These are phyloP conservation scores for Sclerotinia subarctica DNA, from an alignment of 2,329 filamentous ascomycete species.

Conservation along the genomic window DNA sequence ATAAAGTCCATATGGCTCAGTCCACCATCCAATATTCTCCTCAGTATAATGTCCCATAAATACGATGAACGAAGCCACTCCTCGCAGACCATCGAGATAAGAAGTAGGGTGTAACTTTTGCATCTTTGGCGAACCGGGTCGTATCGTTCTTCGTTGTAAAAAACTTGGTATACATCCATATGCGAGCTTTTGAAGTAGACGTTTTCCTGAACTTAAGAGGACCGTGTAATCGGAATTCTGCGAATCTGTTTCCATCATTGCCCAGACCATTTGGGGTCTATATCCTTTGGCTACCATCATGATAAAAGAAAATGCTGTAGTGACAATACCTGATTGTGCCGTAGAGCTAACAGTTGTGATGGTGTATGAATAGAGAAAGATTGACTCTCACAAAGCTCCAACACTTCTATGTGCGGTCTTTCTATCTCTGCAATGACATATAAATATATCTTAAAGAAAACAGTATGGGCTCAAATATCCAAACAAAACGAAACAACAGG, in stretches of 20 bases:
- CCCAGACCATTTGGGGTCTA: constrained; percentile 8
- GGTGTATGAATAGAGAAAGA: neutral
- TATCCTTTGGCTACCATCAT: constrained; percentile 15
- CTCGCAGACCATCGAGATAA: constrained; percentile 51
- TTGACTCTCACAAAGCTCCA: constrained; percentile 6
- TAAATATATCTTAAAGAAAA: neutral
- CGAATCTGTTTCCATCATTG: constrained; percentile 14
- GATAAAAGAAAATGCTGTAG: neutral
- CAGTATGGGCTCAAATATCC: neutral
- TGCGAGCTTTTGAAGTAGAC: constrained; percentile 28
- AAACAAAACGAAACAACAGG: neutral
- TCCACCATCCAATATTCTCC: constrained; percentile 43
- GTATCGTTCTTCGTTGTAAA: constrained; percentile 35
- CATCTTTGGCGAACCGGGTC: constrained; percentile 30
- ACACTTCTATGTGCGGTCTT: neutral
- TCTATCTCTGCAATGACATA: neutral
- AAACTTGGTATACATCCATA: constrained; percentile 39
- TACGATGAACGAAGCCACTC: constrained; percentile 48
- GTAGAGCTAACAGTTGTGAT: neutral
- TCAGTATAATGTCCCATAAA: constrained; percentile 47
- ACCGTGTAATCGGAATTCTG: constrained; percentile 26
- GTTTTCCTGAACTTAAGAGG: constrained; percentile 28
- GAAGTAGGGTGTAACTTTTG: constrained; percentile 39
- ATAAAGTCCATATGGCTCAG: constrained; percentile 37
- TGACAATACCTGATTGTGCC: constrained; percentile 16